Evolutionary conservation across 2,329 filamentous ascomycete species (phyloP).

Genomic region (Basipetospora chlamydospora): DNA sequence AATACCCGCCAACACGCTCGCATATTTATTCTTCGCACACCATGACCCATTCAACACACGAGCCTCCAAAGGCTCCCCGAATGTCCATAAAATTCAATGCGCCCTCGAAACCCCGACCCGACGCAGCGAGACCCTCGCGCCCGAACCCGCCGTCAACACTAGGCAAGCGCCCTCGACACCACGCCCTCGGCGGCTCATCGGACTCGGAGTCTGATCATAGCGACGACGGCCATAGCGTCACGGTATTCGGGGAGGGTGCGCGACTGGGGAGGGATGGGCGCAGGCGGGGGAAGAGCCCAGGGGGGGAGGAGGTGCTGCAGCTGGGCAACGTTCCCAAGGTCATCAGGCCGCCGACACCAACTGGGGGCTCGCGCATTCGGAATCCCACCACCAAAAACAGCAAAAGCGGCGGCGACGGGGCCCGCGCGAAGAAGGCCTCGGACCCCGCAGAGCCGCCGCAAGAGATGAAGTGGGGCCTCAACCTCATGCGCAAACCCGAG

Average conservation of each 20-base stretch:
- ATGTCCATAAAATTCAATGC: constrained; percentile 9
- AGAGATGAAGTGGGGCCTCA: constrained; percentile 40
- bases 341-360: constrained; percentile 7
- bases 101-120: constrained; percentile 4
- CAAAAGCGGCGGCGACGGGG: neutral
- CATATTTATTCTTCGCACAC: no score
- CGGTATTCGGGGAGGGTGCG: no score
- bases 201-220: constrained; percentile 8
- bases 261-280: neutral
- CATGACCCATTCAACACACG: neutral
- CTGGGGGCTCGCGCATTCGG: constrained; percentile 8
- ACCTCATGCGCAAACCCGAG: constrained; percentile 6
- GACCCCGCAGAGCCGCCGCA: constrained; percentile 30
- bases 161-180: constrained; percentile 8
- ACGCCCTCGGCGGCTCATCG: constrained; percentile 7
- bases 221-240: constrained; percentile 3
- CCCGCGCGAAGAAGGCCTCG: constrained; percentile 6
- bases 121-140: neutral
- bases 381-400: neutral
- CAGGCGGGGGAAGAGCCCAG: neutral
- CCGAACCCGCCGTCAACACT: constrained; percentile 6
- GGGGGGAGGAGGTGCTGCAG: neutral
- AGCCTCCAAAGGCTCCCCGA: constrained; percentile 7
- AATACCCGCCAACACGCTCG: no score
- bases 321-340: constrained; percentile 6